Evolutionary conservation across 2,329 filamentous ascomycete genomes (phyloP).

Genomic region (Aspergillus alliaceus): DNA sequence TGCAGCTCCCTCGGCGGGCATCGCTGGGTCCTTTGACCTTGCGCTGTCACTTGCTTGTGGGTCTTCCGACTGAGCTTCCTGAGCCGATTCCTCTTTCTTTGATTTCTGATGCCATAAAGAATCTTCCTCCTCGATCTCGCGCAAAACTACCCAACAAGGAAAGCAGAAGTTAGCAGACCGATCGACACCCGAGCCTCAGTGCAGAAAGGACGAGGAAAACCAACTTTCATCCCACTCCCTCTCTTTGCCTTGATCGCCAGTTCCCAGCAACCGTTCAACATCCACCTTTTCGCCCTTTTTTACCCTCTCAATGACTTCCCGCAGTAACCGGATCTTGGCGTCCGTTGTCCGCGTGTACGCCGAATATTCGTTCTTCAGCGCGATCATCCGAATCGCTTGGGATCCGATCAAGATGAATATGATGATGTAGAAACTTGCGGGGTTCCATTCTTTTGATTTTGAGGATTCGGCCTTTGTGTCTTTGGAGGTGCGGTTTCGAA

Average conservation of each 20-base stretch:
- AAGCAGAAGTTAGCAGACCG: background rate
- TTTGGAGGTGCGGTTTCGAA: constrained; percentile 38
- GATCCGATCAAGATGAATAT: constrained; percentile 88
- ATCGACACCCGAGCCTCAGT: constrained; percentile 1
- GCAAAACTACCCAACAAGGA: constrained; percentile 29
- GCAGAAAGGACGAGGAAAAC: constrained; percentile 23
- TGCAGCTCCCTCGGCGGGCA: constrained; percentile 9
- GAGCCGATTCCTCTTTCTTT: constrained; percentile 12
- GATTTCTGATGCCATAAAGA: constrained; percentile 35
- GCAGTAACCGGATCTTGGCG: constrained; percentile 71
- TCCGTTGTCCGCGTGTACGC: constrained; percentile 75
- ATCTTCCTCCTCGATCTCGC: constrained; percentile 43
- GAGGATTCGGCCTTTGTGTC: constrained; percentile 25
- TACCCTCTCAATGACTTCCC: constrained; percentile 58
- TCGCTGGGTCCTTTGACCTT: constrained; percentile 18
- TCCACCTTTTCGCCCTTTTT: constrained; percentile 66
- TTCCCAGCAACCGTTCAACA: constrained; percentile 78
- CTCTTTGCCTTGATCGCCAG: constrained; percentile 73
- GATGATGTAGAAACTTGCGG: constrained; percentile 77
- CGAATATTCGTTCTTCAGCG: constrained; percentile 71
- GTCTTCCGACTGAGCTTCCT: constrained; percentile 9
- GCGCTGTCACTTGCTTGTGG: constrained; percentile 8
- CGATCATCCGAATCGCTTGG: constrained; percentile 91
- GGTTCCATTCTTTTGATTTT: constrained; percentile 70
- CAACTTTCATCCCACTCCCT: constrained; percentile 83